phyloP scores from a whole-genome alignment of 345 rosid genomes.

The Melaleuca quinquenervia region DNA sequence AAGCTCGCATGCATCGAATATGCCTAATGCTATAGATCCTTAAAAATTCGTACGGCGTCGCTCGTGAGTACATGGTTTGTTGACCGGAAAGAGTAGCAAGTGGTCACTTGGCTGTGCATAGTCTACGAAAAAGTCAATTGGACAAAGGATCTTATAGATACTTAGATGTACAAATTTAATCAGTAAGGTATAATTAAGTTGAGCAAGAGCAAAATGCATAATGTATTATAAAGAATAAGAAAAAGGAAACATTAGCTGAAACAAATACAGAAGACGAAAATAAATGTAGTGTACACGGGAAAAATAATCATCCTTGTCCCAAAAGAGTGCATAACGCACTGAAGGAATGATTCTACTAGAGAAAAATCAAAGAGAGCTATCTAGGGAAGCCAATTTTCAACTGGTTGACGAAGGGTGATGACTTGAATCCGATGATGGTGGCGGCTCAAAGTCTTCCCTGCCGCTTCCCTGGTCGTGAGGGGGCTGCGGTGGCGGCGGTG shows the following conservation, averaged over 20 bases:
- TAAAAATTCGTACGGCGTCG: not conserved
- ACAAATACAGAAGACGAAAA: not conserved
- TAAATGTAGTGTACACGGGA: not conserved
- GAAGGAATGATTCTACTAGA: not conserved
- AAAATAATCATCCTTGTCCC: not conserved
- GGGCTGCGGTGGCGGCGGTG: constrained; percentile 10
- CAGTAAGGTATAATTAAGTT: not conserved
- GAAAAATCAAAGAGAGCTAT: not conserved
- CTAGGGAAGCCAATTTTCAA: not conserved
- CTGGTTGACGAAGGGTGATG: constrained; percentile 20
- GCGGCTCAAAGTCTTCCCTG: constrained; percentile 14
- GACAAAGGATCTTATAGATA: not conserved
- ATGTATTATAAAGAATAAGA: not conserved
- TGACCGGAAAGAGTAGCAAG: not conserved
- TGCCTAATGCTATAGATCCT: not conserved
- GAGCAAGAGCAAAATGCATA: not conserved
- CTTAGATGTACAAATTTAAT: not conserved
- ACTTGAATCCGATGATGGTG: constrained; percentile 20
- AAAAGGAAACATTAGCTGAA: not conserved
- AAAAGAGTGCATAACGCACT: not conserved
- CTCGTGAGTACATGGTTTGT: not conserved
- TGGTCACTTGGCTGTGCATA: not conserved
- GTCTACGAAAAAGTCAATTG: not conserved
- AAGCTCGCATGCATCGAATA: not conserved
- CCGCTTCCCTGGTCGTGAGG: constrained; percentile 6